Base-by-base conservation (phyloP, 2,329 filamentous ascomycete genomes). In the Fusarium fracticaudum region DNA sequence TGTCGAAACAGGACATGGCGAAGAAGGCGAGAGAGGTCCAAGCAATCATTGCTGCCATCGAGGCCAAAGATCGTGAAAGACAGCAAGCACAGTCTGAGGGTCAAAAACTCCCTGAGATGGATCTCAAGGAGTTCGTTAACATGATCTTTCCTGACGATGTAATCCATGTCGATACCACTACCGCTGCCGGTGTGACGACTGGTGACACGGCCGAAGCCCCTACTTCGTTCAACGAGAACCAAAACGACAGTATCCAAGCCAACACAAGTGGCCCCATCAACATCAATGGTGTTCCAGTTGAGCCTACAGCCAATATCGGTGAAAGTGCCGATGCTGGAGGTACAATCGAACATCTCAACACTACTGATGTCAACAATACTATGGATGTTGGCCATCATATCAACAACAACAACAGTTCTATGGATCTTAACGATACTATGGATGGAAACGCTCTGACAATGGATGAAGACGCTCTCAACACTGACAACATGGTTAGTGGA, bases 11-110 rank as follows among this genome's bases (percentile, higher is more conserved):
- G 15, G 67, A 70, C 35, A 4, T 1, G 5, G n/a, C 41, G 20
- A 37, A 29, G 37, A 58, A 54, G 38, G 44, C 47, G 43, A 17
- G 29, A 17, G 41, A 47, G n/a, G 60, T 66, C 13, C 63, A 40
- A 29, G n/a, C n/a, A 31, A 54, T 64, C 26, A 35, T 47, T 31
- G 41, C 33, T 20, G 41, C 47, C 29, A n/a, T 66, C 8, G 68
- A 48, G 4, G 50, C 72, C 5, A 77, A 80, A 8, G 62, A 67
- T 4, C 51, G 51, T 43, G 51, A 55, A 43, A 29, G 22, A 38
- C 24, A 43, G 14, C 20, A 55, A 17, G 51, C 51, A 13, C 8
- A 41, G 24, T 17, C 37, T 41, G 24, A 31, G 37, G 51, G 51
- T 5, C 26, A n/a, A 17, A 26, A 31, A 14, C 8, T 29, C 6